phyloP scores from a whole-genome alignment of 2,329 filamentous ascomycete species.

The Sporothrix dimorphospora region DNA sequence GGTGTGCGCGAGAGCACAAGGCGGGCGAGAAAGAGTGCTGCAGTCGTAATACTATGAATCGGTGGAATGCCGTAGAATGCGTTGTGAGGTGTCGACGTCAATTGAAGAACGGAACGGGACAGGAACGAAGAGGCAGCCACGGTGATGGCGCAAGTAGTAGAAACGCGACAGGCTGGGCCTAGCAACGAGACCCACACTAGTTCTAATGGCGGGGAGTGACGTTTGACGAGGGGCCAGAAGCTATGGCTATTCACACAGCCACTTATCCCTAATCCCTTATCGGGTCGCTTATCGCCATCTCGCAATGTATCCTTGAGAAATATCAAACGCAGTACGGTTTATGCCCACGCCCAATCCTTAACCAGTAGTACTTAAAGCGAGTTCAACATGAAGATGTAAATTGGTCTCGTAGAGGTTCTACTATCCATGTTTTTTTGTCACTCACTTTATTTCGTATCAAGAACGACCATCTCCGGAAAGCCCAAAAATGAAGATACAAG shows the following conservation, averaged over 20 bases:
- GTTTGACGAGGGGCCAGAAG: not conserved
- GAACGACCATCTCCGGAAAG: no score
- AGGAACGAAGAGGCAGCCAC: slow-evolving; percentile 28
- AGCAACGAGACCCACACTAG: slow-evolving; percentile 24
- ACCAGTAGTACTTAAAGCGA: no score
- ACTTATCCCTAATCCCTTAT: not conserved
- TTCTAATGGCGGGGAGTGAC: not conserved
- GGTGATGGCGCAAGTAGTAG: slow-evolving; percentile 26
- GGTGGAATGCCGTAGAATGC: slow-evolving; percentile 13
- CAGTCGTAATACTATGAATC: not conserved
- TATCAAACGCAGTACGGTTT: not conserved
- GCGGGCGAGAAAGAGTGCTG: not conserved
- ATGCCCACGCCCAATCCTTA: no score
- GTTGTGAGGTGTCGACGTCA: not conserved
- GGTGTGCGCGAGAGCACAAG: not conserved
- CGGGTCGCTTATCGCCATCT: not conserved
- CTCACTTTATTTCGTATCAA: not conserved
- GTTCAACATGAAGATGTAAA: no score
- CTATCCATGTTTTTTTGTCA: no score
- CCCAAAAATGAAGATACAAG: no score
- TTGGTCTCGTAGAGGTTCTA: no score
- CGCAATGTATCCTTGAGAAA: not conserved
- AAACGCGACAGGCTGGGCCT: slow-evolving; percentile 8
- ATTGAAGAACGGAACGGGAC: not conserved
- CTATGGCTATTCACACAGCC: not conserved